phyloP scores from a whole-genome alignment of 305 asterid genomes.

The Striga hermonthica region DNA sequence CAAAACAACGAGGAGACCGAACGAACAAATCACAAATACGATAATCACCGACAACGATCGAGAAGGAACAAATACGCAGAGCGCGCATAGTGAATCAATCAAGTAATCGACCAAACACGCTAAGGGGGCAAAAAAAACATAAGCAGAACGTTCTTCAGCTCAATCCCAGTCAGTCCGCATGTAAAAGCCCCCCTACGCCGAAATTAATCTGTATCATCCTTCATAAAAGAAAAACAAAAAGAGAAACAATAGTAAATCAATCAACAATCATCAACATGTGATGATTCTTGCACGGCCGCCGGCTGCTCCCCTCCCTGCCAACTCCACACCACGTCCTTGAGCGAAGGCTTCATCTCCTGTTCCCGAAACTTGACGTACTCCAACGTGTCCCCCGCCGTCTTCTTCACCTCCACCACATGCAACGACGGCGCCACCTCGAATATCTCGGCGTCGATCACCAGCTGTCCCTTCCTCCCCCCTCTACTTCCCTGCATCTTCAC shows the following conservation, averaged over 20 bases:
- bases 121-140: too few relatives aligned
- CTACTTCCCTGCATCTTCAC: conserved; percentile 45
- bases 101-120: too few relatives aligned
- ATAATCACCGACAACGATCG: too few relatives aligned
- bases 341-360: conserved; percentile 47
- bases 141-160: too few relatives aligned
- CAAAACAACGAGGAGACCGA: too few relatives aligned
- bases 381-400: conserved; percentile 45
- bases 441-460: conserved; percentile 45
- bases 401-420: conserved; percentile 54
- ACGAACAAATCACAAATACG: too few relatives aligned
- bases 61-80: too few relatives aligned
- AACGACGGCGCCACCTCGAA: conserved; percentile 50
- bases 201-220: too few relatives aligned
- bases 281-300: conserved; percentile 4
- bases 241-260: not conserved
- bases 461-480: conserved; percentile 43
- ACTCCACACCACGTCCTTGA: conserved; percentile 48
- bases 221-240: not conserved
- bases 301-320: conserved; percentile 37
- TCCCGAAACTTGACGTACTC: conserved; percentile 43
- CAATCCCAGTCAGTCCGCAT: too few relatives aligned
- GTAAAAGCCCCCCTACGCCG: too few relatives aligned
- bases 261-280: not conserved
- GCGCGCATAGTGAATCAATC: too few relatives aligned